A percentile compares a stretch with the other conserved stretches of the same genome.
These are phyloP conservation scores for Plasmodium berghei DNA, from an alignment of 169 alveolate species.

Conservation along the genomic window DNA sequence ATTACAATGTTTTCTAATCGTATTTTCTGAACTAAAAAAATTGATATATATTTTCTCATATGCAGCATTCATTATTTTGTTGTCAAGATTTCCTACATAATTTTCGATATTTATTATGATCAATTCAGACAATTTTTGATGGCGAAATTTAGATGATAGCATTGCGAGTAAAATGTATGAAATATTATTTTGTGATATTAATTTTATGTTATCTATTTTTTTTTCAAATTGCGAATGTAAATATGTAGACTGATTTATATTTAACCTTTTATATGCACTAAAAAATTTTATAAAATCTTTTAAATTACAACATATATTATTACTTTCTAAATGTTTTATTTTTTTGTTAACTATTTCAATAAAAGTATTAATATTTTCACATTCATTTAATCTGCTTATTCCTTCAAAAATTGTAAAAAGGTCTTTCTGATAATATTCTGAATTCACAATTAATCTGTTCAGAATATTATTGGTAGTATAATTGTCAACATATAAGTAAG, in stretches of 20 bases:
- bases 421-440: conserved; percentile 56
- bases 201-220: conserved; percentile 43
- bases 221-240: conserved; percentile 62
- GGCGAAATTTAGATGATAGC: conserved; percentile 24
- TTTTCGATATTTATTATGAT: conserved; percentile 54
- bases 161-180: conserved; percentile 35
- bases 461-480: conserved; percentile 20
- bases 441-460: conserved; percentile 33
- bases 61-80: not conserved
- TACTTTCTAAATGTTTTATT: conserved; percentile 24
- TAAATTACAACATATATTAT: conserved; percentile 21
- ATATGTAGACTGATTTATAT: conserved; percentile 29
- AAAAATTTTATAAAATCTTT: conserved; percentile 58
- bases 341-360: conserved; percentile 21
- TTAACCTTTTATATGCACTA: conserved; percentile 56
- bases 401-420: conserved; percentile 42
- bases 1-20: not conserved
- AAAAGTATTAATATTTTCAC: not conserved
- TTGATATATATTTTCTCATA: not conserved
- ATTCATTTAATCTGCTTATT: conserved; percentile 27
- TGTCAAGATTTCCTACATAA: conserved; percentile 9
- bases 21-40: not conserved
- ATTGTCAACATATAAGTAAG: conserved; percentile 46
- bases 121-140: conserved; percentile 37
- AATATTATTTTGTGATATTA: conserved; percentile 41